phyloP scores from a whole-genome alignment of 2,329 filamentous ascomycete genomes.

The Cryphonectria nitschkei region DNA sequence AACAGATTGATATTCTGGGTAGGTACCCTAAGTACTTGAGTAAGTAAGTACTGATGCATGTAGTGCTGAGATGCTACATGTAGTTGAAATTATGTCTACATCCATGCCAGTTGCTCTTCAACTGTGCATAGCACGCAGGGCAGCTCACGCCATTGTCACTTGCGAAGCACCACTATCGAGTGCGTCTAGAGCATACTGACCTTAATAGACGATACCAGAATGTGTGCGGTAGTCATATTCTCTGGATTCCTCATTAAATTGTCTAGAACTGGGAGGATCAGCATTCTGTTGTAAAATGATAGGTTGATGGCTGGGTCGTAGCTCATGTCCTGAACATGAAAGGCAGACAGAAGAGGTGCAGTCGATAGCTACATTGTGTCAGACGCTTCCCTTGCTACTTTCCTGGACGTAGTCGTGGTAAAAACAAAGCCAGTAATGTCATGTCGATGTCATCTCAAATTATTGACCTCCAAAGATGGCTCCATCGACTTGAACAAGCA shows the following conservation, averaged over 20 bases:
- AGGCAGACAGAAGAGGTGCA: background rate
- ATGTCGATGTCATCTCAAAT: background rate
- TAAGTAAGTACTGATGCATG: no score
- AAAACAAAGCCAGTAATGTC: background rate
- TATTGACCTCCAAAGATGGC: background rate
- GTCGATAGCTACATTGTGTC: background rate
- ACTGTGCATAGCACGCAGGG: no score
- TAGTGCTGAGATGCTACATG: no score
- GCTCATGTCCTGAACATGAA: background rate
- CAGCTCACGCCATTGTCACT: no score
- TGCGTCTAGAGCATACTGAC: no score
- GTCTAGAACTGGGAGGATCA: no score
- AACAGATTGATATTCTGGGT: no score
- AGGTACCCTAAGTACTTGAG: no score
- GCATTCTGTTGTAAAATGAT: background rate
- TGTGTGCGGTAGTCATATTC: background rate
- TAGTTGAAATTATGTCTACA: no score
- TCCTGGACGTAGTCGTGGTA: background rate
- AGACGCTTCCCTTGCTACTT: background rate
- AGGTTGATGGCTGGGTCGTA: background rate
- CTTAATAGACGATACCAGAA: no score
- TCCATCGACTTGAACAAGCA: background rate
- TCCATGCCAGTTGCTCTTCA: background rate
- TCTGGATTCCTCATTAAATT: background rate
- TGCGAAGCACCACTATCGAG: background rate